phyloP scores from a whole-genome alignment of 345 rosid species.

The Bruguiera parviflora region DNA sequence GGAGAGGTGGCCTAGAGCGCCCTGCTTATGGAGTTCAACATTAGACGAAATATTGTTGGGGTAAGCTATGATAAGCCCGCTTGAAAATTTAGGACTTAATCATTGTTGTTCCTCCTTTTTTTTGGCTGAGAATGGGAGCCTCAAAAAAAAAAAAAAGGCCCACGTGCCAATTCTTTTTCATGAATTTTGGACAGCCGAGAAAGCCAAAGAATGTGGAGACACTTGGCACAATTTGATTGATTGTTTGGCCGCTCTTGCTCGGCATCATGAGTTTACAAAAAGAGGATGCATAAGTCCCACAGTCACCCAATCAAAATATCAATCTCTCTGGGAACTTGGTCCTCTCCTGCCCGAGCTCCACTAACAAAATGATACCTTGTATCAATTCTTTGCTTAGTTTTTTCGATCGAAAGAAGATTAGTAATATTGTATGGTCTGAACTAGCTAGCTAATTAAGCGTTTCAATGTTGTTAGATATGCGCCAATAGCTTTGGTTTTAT shows the following conservation, averaged over 20 bases:
- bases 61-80: conserved; percentile 33
- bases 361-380: conserved; percentile 30
- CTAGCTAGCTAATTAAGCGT: no score
- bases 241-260: conserved; percentile 38
- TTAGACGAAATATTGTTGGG: conserved; percentile 15
- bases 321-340: conserved; percentile 96
- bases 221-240: conserved; percentile 40
- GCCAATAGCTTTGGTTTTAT: no score
- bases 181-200: not conserved
- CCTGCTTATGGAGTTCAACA: conserved; percentile 15
- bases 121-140: conserved; percentile 31
- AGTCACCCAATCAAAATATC: conserved; percentile 44
- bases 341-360: conserved; percentile 46
- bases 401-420: not conserved
- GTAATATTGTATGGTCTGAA: no score
- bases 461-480: no score
- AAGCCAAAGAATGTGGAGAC: conserved; percentile 19
- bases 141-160: conserved; percentile 39
- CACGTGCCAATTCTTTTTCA: conserved; percentile 26
- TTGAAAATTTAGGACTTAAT: conserved; percentile 44
- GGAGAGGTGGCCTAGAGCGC: conserved; percentile 18
- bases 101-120: conserved; percentile 31
- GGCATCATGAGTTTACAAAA: conserved; percentile 37
- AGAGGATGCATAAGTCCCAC: conserved; percentile 40
- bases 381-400: conserved; percentile 9